These are phyloP conservation scores for Apophysomyces variabilis DNA, from an alignment of 371 early-diverging fungal species.

Conservation along the genomic window DNA sequence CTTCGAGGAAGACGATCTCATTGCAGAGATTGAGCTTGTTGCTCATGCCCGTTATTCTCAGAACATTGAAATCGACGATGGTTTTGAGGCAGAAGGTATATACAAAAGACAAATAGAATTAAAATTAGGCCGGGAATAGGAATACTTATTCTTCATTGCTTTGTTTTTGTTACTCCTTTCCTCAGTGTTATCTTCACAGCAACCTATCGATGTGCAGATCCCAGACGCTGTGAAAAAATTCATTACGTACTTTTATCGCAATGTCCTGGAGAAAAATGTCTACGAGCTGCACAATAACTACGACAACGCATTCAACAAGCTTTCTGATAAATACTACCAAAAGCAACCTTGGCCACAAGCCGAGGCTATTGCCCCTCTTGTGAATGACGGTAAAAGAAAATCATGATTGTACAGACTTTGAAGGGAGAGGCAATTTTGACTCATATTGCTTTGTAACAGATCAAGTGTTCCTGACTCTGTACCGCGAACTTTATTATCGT, in stretches of 20 bases:
- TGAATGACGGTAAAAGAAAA: slow-evolving; percentile 71
- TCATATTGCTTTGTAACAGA: slow-evolving; percentile 41
- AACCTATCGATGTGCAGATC: slow-evolving; percentile 58
- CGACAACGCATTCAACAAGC: slow-evolving; percentile 85
- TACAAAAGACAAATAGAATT: not conserved
- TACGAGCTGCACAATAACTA: slow-evolving; percentile 84
- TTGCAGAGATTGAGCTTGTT: slow-evolving; percentile 84
- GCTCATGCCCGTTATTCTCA: slow-evolving; percentile 53
- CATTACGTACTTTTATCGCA: slow-evolving; percentile 75
- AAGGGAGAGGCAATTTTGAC: not conserved
- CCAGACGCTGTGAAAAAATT: slow-evolving; percentile 83
- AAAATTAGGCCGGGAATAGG: too few species aligned
- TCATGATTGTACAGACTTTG: not conserved
- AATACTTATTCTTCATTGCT: too few species aligned
- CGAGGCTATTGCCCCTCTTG: slow-evolving; percentile 75
- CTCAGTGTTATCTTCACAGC: slow-evolving; percentile 16
- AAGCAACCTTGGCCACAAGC: slow-evolving; percentile 91
- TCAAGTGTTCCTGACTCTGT: slow-evolving; percentile 86
- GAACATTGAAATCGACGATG: slow-evolving; percentile 62
- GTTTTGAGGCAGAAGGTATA: slow-evolving; percentile 51
- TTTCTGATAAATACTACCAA: slow-evolving; percentile 88
- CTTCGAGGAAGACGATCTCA: slow-evolving; percentile 81
- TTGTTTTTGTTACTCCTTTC: too few species aligned
- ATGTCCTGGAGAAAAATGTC: slow-evolving; percentile 73
- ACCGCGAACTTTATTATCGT: slow-evolving; percentile 92